Base-by-base conservation (phyloP, 352 stramenopile species). In the Phytophthora cajani region DNA sequence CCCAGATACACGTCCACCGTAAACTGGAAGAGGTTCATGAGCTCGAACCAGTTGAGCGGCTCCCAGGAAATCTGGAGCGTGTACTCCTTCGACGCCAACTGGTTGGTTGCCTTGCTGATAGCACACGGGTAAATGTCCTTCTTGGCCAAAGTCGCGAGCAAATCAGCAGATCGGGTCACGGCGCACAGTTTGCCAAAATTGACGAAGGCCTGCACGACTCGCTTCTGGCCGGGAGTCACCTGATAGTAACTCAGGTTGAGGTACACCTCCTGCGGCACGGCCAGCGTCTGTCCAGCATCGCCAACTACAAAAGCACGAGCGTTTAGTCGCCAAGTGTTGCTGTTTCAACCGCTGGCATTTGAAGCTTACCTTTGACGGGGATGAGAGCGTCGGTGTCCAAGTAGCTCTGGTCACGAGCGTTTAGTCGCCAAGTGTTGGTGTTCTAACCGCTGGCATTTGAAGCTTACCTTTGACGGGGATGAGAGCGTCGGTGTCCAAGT, bases 1-100 rank as follows among this genome's bases (percentile, higher is more conserved):
- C 97, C 72, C 14, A 99, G 77, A 67, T 99, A 99, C 3, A 99
- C 89, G 64, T 94, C 86, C 25, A 89, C 85, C 0, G 86, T 90
- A 71, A 99, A 99, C 76, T 98, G 90, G 72, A 99, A 99, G 8
- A 86, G 77, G 67, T 99, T 99, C 56, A 99, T 90, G 49, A 99
- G 81, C 61, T 96, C 89, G 53, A 97, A 98, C 95, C 95, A 99
- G 46, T 80, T 71, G 1, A 99, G 77, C n/a, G 94, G 80, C 38
- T 89, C 82, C 81, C 92, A 98, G 2, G 80, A 86, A 3, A 99
- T 82, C 50, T 97, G 82, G 55, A 99, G 72, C 23, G 79, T 74
- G 71, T 98, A 99, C 10, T 77, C 80, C 5, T 79, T 82, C 0
- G 85, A 93, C 2, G 84, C 82, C 25, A 94, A 64, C 21, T 77